Conservation (phyloP, 169 alveolate genomes). For the Plasmodium reichenowi region DNA sequence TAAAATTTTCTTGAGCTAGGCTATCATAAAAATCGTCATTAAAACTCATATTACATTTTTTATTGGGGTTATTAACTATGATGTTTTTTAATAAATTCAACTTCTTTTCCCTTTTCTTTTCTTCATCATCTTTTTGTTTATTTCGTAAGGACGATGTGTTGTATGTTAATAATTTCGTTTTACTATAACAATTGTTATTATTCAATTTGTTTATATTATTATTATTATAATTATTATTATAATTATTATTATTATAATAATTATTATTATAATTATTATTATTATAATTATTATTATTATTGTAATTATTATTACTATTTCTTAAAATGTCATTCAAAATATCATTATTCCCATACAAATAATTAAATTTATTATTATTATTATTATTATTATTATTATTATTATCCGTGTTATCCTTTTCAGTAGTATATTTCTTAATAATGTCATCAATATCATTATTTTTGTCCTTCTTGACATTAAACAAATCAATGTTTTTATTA, state of each 20-base stretch:
- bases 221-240: not conserved
- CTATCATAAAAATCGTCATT: slow-evolving; percentile 67
- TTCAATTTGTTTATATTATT: not conserved
- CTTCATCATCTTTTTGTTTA: slow-evolving; percentile 70
- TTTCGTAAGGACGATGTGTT: slow-evolving; percentile 22
- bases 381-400: slow-evolving; percentile 14
- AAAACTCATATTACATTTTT: slow-evolving; percentile 47
- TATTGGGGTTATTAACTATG: slow-evolving; percentile 32
- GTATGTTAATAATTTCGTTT: slow-evolving; percentile 8
- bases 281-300: not conserved
- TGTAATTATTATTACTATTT: not conserved
- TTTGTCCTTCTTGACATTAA: not conserved
- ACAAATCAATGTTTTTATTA: not conserved
- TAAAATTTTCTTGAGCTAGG: slow-evolving; percentile 6
- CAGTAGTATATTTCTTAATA: slow-evolving; percentile 28
- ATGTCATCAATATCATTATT: slow-evolving; percentile 20
- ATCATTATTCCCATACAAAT: slow-evolving; percentile 4
- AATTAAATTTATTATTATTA: not conserved
- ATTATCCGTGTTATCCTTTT: slow-evolving; percentile 13
- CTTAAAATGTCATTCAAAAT: not conserved
- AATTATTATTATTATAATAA: not conserved
- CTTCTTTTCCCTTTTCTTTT: slow-evolving; percentile 62
- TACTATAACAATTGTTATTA: not conserved
- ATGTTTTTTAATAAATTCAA: slow-evolving; percentile 63
- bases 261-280: not conserved